Evolutionary conservation across 2,329 filamentous ascomycete genomes (phyloP).

Genomic region (Sporothrix brunneoviolacea): DNA sequence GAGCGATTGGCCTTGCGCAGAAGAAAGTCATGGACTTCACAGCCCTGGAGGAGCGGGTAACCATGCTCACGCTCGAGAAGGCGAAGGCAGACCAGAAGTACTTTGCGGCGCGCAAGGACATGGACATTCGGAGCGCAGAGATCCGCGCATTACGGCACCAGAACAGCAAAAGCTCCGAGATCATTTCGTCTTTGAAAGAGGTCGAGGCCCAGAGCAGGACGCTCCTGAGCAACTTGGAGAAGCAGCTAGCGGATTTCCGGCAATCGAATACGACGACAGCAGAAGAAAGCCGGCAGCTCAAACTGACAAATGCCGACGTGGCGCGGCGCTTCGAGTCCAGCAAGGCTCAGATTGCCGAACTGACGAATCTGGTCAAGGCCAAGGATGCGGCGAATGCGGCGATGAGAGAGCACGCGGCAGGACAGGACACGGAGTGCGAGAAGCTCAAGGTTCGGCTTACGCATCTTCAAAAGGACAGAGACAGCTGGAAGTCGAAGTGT

Average conservation of each 20-base stretch:
- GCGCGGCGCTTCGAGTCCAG: conserved; percentile 63
- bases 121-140: conserved; percentile 76
- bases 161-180: conserved; percentile 85
- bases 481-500: conserved; percentile 78
- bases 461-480: conserved; percentile 72
- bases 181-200: conserved; percentile 89
- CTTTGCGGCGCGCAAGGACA: conserved; percentile 90
- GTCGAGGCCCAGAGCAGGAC: conserved; percentile 71
- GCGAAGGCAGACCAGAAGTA: conserved; percentile 97
- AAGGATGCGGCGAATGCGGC: conserved; percentile 60
- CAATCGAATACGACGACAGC: conserved; percentile 67
- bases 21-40: conserved; percentile 79
- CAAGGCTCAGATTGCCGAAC: conserved; percentile 67
- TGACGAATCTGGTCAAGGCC: conserved; percentile 65
- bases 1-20: conserved; percentile 73
- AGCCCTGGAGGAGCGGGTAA: conserved; percentile 69
- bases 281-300: conserved; percentile 66
- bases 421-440: conserved; percentile 69
- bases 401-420: conserved; percentile 51
- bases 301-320: conserved; percentile 64
- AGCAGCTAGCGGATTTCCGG: conserved; percentile 77
- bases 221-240: conserved; percentile 78
- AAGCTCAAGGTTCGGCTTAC: conserved; percentile 71
- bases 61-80: conserved; percentile 75
- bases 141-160: conserved; percentile 72